These are phyloP conservation scores for Cymbidium sinense DNA, from an alignment of 106 monocot species.

Conservation along the genomic window DNA sequence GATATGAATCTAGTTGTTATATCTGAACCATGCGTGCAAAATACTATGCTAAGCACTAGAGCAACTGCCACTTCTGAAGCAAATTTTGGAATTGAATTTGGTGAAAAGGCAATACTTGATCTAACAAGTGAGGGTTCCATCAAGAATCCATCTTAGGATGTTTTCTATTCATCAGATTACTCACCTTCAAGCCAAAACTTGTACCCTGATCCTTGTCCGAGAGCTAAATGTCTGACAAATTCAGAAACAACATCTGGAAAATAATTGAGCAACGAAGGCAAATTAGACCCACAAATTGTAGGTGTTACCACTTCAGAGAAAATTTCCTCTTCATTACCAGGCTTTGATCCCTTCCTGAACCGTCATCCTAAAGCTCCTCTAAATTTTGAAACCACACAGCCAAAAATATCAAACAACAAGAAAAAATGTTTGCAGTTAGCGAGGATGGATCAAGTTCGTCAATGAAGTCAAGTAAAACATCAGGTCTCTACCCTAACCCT, in stretches of 20 bases:
- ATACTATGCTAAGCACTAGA: too few relatives aligned
- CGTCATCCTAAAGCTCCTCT: too few relatives aligned
- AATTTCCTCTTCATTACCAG: background rate
- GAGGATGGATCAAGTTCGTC: background rate
- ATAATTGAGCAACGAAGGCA: too few relatives aligned
- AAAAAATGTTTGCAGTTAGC: conserved; percentile 2
- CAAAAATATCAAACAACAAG: conserved; percentile 7
- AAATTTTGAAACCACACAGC: too few relatives aligned
- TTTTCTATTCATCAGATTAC: too few relatives aligned
- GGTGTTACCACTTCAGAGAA: background rate
- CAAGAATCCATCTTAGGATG: too few relatives aligned
- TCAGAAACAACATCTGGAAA: background rate
- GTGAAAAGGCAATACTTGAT: too few relatives aligned
- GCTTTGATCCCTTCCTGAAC: background rate
- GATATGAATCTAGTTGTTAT: background rate
- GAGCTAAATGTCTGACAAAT: background rate
- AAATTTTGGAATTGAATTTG: too few relatives aligned
- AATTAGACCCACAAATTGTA: background rate
- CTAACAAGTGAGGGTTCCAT: too few relatives aligned
- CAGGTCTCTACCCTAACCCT: background rate
- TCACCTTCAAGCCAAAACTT: background rate
- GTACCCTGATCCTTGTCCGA: background rate
- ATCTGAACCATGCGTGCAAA: background rate
- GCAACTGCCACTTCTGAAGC: too few relatives aligned
- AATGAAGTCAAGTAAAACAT: conserved; percentile 2